Evolutionary conservation across 305 asterid genomes (phyloP), one percentile per base, ranked within the genome.

Genomic region (Striga hermonthica): DNA sequence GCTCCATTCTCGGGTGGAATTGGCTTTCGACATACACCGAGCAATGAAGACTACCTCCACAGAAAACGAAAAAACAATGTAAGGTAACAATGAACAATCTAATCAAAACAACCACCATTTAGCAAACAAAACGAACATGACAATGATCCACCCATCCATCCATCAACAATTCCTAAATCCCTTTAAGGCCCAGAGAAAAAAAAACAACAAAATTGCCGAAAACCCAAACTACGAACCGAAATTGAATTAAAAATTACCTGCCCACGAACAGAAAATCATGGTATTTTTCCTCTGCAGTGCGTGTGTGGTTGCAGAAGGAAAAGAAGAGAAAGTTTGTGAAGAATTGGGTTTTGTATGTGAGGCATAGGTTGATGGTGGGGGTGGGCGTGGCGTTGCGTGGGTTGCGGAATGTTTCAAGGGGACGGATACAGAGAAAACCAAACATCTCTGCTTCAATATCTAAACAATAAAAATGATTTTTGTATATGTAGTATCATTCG

Each of bases 331-430:
- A 48, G 31, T 72, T 13, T 28, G 45, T 50, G 66, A 28, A 47
- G 66, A 73, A 57, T 39, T 62, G 77, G 66, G 73, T 38, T 68
- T 68, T 62, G 63, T 62, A 56, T 57, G 31, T n/a, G 75, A 37
- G 72, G 78, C 73, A 59, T 45, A 60, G 66, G 34, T 66, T 62
- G 79, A 67, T 65, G 22, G 68, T 72, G 60, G 66, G 72, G 67
- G 48, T 69, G 62, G 68, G 48, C 71, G 62, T 65, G 77, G 80
- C 80, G 50, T 55, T 75, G 80, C 82, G 73, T 67, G 75, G 77
- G 69, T 80, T 80, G 75, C 85, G 85, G 85, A 71, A 52, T 13
- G 67, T 4, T 39, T 66, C 73, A 11, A 55, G 49, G 56, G 65
- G 49, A 53, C n/a, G 68, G 62, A 50, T 31, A 35, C 60, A 63